A percentile compares a stretch with the other conserved stretches of the same genome.
These are phyloP conservation scores for Scortechinia acanthostroma DNA, from an alignment of 2,329 filamentous ascomycete species.

Conservation along the genomic window DNA sequence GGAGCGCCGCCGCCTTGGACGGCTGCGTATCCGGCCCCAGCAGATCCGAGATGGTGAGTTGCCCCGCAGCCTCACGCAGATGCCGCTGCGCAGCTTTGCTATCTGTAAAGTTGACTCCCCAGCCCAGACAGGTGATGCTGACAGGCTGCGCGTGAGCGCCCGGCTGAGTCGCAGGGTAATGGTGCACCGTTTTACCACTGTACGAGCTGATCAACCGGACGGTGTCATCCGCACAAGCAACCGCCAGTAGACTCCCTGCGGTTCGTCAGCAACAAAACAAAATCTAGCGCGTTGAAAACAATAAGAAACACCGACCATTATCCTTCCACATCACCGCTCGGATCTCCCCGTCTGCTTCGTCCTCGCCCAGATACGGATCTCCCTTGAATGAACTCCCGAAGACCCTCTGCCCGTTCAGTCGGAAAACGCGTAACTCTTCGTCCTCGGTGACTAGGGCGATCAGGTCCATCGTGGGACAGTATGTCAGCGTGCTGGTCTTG, in stretches of 20 bases:
- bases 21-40: conserved; percentile 1
- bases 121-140: background rate
- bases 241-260: conserved; percentile 39
- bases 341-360: conserved; percentile 14
- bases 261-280: background rate
- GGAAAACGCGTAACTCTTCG: conserved; percentile 48
- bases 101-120: background rate
- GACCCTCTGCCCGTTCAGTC: conserved; percentile 52
- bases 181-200: conserved; percentile 45
- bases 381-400: conserved; percentile 23
- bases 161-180: conserved; percentile 18
- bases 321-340: conserved; percentile 31
- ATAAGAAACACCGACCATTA: conserved; percentile 24
- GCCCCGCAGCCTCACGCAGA: background rate
- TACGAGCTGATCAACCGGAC: conserved; percentile 45
- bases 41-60: background rate
- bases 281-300: conserved; percentile 3
- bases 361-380: background rate
- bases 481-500: conserved; percentile 28
- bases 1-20: conserved; percentile 15
- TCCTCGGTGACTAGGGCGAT: conserved; percentile 39
- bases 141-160: background rate
- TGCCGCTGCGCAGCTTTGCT: background rate
- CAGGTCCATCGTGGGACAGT: conserved; percentile 58
- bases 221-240: conserved; percentile 46